Base-by-base conservation (phyloP, 73 alveolate species). In the Paramecium bursaria region DNA sequence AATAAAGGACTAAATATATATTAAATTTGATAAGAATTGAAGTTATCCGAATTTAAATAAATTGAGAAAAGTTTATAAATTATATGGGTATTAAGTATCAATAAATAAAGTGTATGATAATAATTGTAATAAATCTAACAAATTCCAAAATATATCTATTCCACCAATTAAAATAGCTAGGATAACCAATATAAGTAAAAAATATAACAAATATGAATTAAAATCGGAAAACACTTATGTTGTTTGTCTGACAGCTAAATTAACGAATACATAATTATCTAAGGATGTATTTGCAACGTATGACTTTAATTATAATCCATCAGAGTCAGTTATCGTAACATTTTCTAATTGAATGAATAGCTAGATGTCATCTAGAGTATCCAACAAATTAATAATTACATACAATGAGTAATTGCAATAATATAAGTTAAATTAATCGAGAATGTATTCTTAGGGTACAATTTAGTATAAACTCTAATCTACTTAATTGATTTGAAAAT, bases 81-180 rank as follows among this genome's bases (percentile, higher is more conserved):
- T 57, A 15, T 57, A 57, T n/a, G 76, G 76, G 9, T 29, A 30
- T 5, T 57, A 6, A 0, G 21, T 57, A 29, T 57, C 31, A n/a
- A 57, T n/a, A 13, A 29, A 57, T 14, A 29, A 29, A 1, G 31
- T 29, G 9, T 57, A 57, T 25, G 76, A 57, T 57, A 57, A 3
- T 44, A 57, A 25, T 57, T 57, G 31, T 4, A 57, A 10, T 3
- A 21, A 29, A 57, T 57, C 76, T 3, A 57, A 25, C 6, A 57
- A 29, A 57, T 57, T 57, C 11, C 15, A 57, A 57, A 57, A 57
- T 10, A 30, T 31, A 29, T 57, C 46, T 26, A 57, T 11, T 1
- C 76, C 76, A 13, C 76, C 76, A 57, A 57, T 29, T 9, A 57
- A 2, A 3, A 57, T 4, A 3, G 76, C 49, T 1, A 33, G 15